Evolutionary conservation across 805 yeast species (phyloP), one percentile per base, ranked within the genome.

Genomic region (Sungouiozyma intestinalis): DNA sequence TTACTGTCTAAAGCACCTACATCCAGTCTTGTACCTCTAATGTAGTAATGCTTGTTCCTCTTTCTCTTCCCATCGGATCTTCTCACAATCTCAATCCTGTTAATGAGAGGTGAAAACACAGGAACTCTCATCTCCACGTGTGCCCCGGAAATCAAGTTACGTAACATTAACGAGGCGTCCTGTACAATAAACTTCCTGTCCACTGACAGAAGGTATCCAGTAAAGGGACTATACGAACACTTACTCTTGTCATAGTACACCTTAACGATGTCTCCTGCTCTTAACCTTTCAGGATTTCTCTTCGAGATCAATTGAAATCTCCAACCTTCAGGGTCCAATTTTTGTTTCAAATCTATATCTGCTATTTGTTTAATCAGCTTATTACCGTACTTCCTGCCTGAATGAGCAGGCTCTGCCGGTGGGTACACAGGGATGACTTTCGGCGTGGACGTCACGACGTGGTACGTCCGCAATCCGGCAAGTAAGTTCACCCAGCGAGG

Each of bases 31-130:
- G 81, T 71, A 62, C 74, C 81, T 67, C 96, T 82, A 57, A 92
- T 82, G 65, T 85, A 92, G 72, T 81, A 88, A 54, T 86, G 90
- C 71, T 85, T 90, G 65, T 78, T 77, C 74, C 95, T 78, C 48
- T 73, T 70, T 69, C 82, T 77, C 33, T 49, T 48, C 63, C 85
- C 79, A 56, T 73, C 75, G 48, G 66, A 63, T 63, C 80, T 80
- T 63, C 83, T 74, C 47, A 90, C 63, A 33, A 87, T 62, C 63
- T 88, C 97, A 41, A 90, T 71, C 62, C 81, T 76, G 48, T 78
- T 74, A 43, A 92, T 72, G 42, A 77, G 69, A 6, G 97, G 96
- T 47, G 81, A 82, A 68, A 72, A 90, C 19, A 90, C 64, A 21
- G 90, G 88, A 38, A 87, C 76, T 47, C 90, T 71, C 48, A 81